phyloP scores from a whole-genome alignment of 176 grass and related monocot genomes.

The Oryza meridionalis region DNA sequence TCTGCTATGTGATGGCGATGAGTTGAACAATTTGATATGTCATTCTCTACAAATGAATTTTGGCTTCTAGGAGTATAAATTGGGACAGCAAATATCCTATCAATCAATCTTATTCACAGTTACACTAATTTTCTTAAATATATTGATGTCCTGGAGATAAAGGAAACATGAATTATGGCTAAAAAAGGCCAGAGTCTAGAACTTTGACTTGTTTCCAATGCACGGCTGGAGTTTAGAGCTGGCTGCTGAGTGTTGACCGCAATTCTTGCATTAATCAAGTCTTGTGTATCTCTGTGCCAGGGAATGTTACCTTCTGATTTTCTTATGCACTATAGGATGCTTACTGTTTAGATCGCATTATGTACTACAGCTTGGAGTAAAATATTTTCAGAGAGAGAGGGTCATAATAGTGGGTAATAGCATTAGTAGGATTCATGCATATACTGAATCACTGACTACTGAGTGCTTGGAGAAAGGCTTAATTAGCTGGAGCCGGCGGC shows the following conservation, averaged over 20 bases:
- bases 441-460: background rate
- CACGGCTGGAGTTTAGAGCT: background rate
- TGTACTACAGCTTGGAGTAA: background rate
- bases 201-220: background rate
- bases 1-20: slow-evolving; percentile 29
- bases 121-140: background rate
- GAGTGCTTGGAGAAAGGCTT: background rate
- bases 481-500: background rate
- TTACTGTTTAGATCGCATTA: background rate
- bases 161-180: background rate
- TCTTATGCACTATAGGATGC: background rate
- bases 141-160: background rate
- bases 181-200: background rate
- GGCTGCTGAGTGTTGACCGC: background rate
- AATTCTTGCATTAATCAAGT: background rate
- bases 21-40: slow-evolving; percentile 25
- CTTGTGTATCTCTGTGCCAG: background rate
- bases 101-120: background rate
- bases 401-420: background rate
- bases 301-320: slow-evolving; percentile 17
- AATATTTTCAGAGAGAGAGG: background rate
- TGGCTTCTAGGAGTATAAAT: slow-evolving; percentile 2
- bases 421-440: background rate
- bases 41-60: slow-evolving; percentile 33
- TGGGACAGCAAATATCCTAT: background rate